Evolutionary conservation across 2,329 filamentous ascomycete species (phyloP).

Genomic region (Fusarium duplospermum): DNA sequence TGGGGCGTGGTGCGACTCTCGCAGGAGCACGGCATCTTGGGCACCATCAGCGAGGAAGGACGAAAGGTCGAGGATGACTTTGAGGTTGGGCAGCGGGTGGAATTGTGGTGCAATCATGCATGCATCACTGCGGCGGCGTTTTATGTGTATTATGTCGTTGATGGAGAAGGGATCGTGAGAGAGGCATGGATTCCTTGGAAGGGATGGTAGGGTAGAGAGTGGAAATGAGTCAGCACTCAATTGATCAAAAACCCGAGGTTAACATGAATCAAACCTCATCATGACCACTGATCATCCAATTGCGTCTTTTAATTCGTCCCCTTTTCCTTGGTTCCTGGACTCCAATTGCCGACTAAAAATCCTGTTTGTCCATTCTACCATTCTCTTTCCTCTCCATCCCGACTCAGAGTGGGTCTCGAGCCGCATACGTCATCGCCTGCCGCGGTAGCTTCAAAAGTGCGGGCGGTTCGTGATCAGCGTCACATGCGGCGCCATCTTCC

Average conservation of each 20-base stretch:
- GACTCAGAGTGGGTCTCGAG: conserved; percentile 35
- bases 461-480: conserved; percentile 37
- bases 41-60: conserved; percentile 27
- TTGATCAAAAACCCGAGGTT: not conserved
- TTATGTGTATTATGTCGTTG: conserved; percentile 51
- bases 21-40: conserved; percentile 54
- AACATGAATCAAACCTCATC: not conserved
- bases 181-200: conserved; percentile 54
- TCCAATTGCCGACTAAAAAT: conserved; percentile 36
- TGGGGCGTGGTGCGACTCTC: conserved; percentile 52
- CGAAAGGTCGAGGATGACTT: conserved; percentile 44
- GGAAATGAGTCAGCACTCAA: not conserved
- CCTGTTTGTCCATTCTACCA: conserved; percentile 26
- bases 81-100: conserved; percentile 48
- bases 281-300: conserved; percentile 1
- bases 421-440: conserved; percentile 44
- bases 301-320: conserved; percentile 23
- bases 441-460: conserved; percentile 33
- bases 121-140: conserved; percentile 54
- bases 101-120: conserved; percentile 48
- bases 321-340: conserved; percentile 28
- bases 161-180: conserved; percentile 48
- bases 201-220: conserved; percentile 41
- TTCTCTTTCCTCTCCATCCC: not conserved
- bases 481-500: conserved; percentile 36